phyloP scores from a whole-genome alignment of 2,329 filamentous ascomycete species.

The Botrytis tulipae region DNA sequence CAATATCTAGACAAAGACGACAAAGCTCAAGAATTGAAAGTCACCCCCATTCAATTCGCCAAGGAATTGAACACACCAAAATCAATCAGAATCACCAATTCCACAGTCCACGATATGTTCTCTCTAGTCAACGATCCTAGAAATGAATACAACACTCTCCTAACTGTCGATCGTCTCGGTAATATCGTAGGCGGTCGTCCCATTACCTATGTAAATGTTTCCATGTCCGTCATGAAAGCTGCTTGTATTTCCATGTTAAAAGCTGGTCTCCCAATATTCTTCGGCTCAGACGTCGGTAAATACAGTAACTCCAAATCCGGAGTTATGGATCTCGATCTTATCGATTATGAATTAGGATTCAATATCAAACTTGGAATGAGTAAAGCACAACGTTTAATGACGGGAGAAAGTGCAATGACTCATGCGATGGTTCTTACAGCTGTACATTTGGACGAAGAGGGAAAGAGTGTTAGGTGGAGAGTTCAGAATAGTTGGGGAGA shows the following conservation, averaged over 20 bases:
- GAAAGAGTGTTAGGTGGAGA: slow-evolving; percentile 71
- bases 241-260: slow-evolving; percentile 76
- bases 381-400: slow-evolving; percentile 72
- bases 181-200: slow-evolving; percentile 76
- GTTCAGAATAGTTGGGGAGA: slow-evolving; percentile 86
- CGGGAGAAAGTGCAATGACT: slow-evolving; percentile 80
- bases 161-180: slow-evolving; percentile 76
- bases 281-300: slow-evolving; percentile 84
- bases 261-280: slow-evolving; percentile 79
- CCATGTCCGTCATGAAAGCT: slow-evolving; percentile 68
- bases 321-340: slow-evolving; percentile 76
- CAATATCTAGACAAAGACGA: slow-evolving; percentile 70
- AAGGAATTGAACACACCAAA: slow-evolving; percentile 61
- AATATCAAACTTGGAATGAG: slow-evolving; percentile 70
- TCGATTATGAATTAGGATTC: slow-evolving; percentile 82
- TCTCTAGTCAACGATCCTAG: slow-evolving; percentile 85
- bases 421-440: slow-evolving; percentile 90
- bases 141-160: slow-evolving; percentile 66
- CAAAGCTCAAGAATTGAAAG: slow-evolving; percentile 59
- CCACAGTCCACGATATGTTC: slow-evolving; percentile 67
- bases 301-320: slow-evolving; percentile 66
- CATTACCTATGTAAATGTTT: slow-evolving; percentile 80
- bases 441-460: slow-evolving; percentile 70
- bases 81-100: slow-evolving; percentile 55
- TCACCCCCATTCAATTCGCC: slow-evolving; percentile 71